Base-by-base conservation (phyloP, 768 basidiomycete species). In the Russula virescens region DNA sequence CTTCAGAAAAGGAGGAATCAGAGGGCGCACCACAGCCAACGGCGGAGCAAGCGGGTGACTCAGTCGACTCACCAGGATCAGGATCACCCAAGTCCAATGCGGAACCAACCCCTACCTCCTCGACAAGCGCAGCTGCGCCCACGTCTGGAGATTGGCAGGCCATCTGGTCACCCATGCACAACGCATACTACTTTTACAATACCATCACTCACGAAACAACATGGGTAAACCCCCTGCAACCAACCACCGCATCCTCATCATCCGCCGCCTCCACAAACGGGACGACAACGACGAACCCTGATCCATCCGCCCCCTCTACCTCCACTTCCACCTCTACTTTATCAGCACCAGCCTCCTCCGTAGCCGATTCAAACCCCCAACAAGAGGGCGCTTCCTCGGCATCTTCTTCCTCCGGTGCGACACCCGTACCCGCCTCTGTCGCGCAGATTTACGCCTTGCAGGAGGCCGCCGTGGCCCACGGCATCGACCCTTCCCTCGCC, bases 141-240 rank as follows among this genome's bases (percentile, higher is more conserved):
- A 49, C 65, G 56, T 58, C 68, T 35, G 67, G 68, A 70, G 58
- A 71, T 71, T 93, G 91, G 91, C 91, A 92, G 73, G 91, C 91
- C 42, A 80, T 94, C 34, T 93, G 80, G 75, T 85, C 90, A 1
- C 83, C 89, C 1, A 78, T 85, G 64, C 83, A 89, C 76, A 88
- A 82, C 73, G 80, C 88, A 11, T 94, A 94, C 75, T 94, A 94
- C 73, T 94, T 92, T 77, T 89, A 80, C 79, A 94, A 92, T 73
- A 61, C 83, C 11, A 72, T 75, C 63, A 91, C 91, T 0, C 78
- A 86, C 57, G 84, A 92, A 75, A 93, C 91, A 19, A 93, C 91
- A 2, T 93, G 91, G 91, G 75, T 77, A 31, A 93, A 93, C 69
- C 91, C 91, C 11, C 77, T 94, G 45, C 76, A 82, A 48, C 74